A percentile compares a stretch with the other conserved stretches of the same genome.
These are phyloP conservation scores for Rhizopogon rudus DNA, from an alignment of 768 basidiomycete species.

Conservation along the genomic window DNA sequence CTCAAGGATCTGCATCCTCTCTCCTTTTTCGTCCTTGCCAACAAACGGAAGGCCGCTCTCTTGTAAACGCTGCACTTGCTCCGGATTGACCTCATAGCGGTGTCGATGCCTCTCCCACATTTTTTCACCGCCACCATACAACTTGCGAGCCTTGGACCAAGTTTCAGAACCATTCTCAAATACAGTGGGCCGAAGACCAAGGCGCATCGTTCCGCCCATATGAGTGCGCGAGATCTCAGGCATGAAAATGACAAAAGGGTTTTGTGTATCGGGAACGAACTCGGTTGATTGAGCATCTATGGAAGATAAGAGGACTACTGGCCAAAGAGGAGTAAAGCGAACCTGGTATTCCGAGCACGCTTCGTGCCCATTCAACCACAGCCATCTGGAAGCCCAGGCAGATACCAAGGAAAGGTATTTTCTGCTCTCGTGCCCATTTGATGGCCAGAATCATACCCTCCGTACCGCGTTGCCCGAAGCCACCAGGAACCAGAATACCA, in stretches of 20 bases:
- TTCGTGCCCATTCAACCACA: slow-evolving; percentile 91
- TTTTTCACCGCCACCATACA: slow-evolving; percentile 78
- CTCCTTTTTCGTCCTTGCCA: slow-evolving; percentile 93
- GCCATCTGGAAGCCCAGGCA: slow-evolving; percentile 98
- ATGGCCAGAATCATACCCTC: slow-evolving; percentile 99
- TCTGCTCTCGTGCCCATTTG: slow-evolving; percentile 94
- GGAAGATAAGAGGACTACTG: slow-evolving; percentile 6
- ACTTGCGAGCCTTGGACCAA: slow-evolving; percentile 67
- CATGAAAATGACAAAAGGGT: slow-evolving; percentile 93
- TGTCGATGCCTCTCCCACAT: slow-evolving; percentile 98
- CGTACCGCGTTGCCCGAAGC: slow-evolving; percentile 89
- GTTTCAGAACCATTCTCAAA: slow-evolving; percentile 66
- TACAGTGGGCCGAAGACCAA: slow-evolving; percentile 95
- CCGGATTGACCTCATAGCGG: slow-evolving; percentile 93
- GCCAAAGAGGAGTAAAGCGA: slow-evolving; percentile 11
- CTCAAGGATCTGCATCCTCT: slow-evolving; percentile 97
- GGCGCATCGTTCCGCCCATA: slow-evolving; percentile 99
- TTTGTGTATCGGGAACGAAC: slow-evolving; percentile 54
- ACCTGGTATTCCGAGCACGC: slow-evolving; percentile 72
- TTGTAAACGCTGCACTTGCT: slow-evolving; percentile 68
- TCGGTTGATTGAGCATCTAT: slow-evolving; percentile 85
- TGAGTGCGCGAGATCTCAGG: slow-evolving; percentile 97
- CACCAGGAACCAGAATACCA: slow-evolving; percentile 96
- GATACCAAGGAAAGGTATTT: slow-evolving; percentile 92
- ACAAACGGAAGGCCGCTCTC: slow-evolving; percentile 70